Percentiles rank a stretch among this genome's conserved stretches.
phyloP scores from a whole-genome alignment of 2,329 filamentous ascomycete species.

The Paraphaeosphaeria minitans region DNA sequence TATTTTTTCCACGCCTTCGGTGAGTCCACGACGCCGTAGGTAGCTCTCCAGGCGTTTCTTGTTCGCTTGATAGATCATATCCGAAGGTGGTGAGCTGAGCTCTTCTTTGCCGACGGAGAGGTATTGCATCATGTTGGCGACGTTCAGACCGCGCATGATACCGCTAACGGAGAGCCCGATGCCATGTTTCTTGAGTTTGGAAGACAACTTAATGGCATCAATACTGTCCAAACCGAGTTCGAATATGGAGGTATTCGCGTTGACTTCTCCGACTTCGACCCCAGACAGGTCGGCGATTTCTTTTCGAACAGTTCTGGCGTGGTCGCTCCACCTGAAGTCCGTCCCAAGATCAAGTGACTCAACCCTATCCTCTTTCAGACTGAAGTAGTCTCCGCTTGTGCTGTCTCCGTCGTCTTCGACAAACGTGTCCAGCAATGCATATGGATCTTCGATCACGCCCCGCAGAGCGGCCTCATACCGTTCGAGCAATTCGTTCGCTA shows the following conservation, averaged over 20 bases:
- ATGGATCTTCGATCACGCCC: slow-evolving; percentile 43
- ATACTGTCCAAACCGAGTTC: slow-evolving; percentile 91
- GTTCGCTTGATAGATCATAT: slow-evolving; percentile 24
- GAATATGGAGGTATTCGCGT: slow-evolving; percentile 69
- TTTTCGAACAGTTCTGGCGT: slow-evolving; percentile 60
- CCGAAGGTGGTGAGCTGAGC: slow-evolving; percentile 5
- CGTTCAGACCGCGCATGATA: slow-evolving; percentile 75
- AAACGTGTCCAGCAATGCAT: slow-evolving; percentile 21
- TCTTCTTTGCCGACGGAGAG: slow-evolving; percentile 15
- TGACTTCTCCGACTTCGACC: slow-evolving; percentile 57
- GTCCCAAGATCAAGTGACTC: background rate
- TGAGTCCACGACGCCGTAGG: slow-evolving; percentile 44
- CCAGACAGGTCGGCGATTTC: slow-evolving; percentile 69
- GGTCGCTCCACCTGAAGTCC: slow-evolving; percentile 63
- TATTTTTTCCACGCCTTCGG: slow-evolving; percentile 60
- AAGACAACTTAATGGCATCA: slow-evolving; percentile 83
- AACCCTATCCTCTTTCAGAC: background rate
- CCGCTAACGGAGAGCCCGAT: slow-evolving; percentile 71
- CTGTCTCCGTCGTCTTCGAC: slow-evolving; percentile 13
- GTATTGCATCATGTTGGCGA: slow-evolving; percentile 62
- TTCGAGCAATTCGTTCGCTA: slow-evolving; percentile 49
- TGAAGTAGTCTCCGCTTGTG: background rate
- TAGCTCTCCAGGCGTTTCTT: slow-evolving; percentile 44
- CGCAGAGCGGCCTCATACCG: slow-evolving; percentile 50
- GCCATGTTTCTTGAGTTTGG: slow-evolving; percentile 66